These are phyloP conservation scores for Ustilago nuda DNA, from an alignment of 1,284 basidiomycete genomes.

Conservation along the genomic window DNA sequence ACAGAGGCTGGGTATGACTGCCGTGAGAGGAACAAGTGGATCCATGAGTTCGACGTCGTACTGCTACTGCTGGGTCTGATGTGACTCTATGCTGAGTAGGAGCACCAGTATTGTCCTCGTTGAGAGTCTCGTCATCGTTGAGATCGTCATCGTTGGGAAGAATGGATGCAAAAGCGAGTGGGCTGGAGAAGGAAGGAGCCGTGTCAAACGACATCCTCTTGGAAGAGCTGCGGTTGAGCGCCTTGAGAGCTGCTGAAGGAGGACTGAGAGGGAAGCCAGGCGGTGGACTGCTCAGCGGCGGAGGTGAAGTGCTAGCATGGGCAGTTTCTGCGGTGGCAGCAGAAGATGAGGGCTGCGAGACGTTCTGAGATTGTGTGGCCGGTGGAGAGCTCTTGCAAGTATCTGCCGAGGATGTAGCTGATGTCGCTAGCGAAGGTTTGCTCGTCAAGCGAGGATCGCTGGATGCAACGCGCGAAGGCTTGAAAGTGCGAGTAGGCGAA, in stretches of 20 bases:
- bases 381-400: conserved; percentile 21
- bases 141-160: conserved; percentile 58
- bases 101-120: conserved; percentile 21
- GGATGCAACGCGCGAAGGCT: conserved; percentile 32
- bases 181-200: conserved; percentile 66
- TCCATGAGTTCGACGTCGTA: conserved; percentile 18
- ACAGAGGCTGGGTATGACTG: conserved; percentile 25
- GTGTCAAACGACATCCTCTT: conserved; percentile 59
- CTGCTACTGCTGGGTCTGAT: conserved; percentile 17
- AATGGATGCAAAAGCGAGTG: conserved; percentile 62
- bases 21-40: conserved; percentile 34
- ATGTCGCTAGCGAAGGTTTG: conserved; percentile 4
- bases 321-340: conserved; percentile 6
- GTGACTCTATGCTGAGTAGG: background rate
- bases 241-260: conserved; percentile 40
- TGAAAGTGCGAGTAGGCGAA: conserved; percentile 38
- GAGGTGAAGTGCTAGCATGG: conserved; percentile 36
- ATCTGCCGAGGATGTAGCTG: conserved; percentile 19
- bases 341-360: conserved; percentile 18
- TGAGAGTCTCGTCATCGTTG: conserved; percentile 34
- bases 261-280: conserved; percentile 42
- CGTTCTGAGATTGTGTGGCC: conserved; percentile 11
- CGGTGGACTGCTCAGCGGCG: conserved; percentile 23
- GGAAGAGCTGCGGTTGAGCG: conserved; percentile 35
- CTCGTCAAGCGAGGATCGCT: conserved; percentile 6